Base-by-base conservation (phyloP, 495 filamentous ascomycete species). In the Penicillium mononematosum region DNA sequence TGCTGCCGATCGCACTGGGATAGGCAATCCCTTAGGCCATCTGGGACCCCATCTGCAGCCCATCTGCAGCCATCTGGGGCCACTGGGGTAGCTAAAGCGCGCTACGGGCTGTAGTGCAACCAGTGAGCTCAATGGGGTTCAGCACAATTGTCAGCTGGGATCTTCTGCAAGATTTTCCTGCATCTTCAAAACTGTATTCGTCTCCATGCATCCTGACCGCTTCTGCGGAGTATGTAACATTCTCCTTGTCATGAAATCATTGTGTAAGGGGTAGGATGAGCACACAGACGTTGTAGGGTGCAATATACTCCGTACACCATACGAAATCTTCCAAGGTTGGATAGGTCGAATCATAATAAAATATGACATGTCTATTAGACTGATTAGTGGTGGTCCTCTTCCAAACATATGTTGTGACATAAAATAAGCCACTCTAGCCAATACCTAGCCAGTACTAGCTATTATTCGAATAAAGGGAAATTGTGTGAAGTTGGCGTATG, bases 91-190 rank as follows among this genome's bases (percentile, higher is more conserved):
- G 45, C 22, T 45, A 48, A 44, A 53, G 44, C 49, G 41, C 48
- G 45, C 58, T 59, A 59, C 56, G 58, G 66, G 58, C 61, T 59
- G 61, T 62, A 64, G 66, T 67, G 64, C 59, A 43, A 61, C 64
- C 63, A 58, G 16, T 36, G 53, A 52, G 52, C 53, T 50, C 58
- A 69, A 69, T 66, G 19, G 51, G 56, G 56, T 62, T 66, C 58
- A 39, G 52, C 60, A 52, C 38, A 62, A 66, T 66, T 55, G 63
- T 69, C 66, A 69, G 66, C 66, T 6, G 32, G 34, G 31, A 46
- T 48, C 53, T 63, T 29, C 36, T 58, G 58, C 58, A 52, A 45
- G 57, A 10, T 56, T 58, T 58, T 52, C 17, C 27, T 52, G 29
- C 16, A 44, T 38, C 42, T 17, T 38, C 36, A 7, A 38, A 38